A percentile compares a stretch with the other conserved stretches of the same genome.
Conservation (phyloP, 2,329 filamentous ascomycete genomes). For the Diaporthe australafricana region DNA sequence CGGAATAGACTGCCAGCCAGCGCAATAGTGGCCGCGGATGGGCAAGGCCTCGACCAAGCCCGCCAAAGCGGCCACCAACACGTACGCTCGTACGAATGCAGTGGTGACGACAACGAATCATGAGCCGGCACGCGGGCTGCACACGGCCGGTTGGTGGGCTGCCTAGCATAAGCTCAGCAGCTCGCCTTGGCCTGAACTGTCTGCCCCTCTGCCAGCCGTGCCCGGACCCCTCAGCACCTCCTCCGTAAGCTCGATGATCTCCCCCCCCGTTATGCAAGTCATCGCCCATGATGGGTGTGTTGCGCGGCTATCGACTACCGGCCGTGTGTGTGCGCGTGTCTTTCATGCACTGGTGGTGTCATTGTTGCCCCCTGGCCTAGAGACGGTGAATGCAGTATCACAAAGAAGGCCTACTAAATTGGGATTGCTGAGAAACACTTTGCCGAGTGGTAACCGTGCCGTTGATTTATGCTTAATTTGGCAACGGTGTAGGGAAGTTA, state of each 20-base stretch:
- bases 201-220: slow-evolving; percentile 6
- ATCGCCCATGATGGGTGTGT: background rate
- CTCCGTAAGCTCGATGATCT: background rate
- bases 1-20: background rate
- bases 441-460: background rate
- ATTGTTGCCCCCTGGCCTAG: slow-evolving; percentile 1
- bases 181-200: slow-evolving; percentile 12
- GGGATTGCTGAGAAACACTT: background rate
- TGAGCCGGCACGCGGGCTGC: background rate
- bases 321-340: background rate
- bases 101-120: slow-evolving; percentile 20
- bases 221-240: background rate
- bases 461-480: background rate
- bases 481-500: background rate
- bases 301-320: slow-evolving; percentile 14
- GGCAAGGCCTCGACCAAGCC: slow-evolving; percentile 15
- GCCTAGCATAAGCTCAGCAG: slow-evolving; percentile 23
- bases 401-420: slow-evolving; percentile 2
- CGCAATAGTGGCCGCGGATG: background rate
- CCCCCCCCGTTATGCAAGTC: slow-evolving; percentile 13
- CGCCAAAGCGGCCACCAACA: slow-evolving; percentile 26
- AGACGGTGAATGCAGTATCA: slow-evolving; percentile 3
- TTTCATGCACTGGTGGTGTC: slow-evolving; percentile 2
- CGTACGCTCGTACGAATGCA: slow-evolving; percentile 26
- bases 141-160: slow-evolving; percentile 18